Percentiles rank a stretch among this genome's conserved stretches.
Conservation (phyloP, 192 early-diverging fungal genomes). For the Haplosporangium gracile region DNA sequence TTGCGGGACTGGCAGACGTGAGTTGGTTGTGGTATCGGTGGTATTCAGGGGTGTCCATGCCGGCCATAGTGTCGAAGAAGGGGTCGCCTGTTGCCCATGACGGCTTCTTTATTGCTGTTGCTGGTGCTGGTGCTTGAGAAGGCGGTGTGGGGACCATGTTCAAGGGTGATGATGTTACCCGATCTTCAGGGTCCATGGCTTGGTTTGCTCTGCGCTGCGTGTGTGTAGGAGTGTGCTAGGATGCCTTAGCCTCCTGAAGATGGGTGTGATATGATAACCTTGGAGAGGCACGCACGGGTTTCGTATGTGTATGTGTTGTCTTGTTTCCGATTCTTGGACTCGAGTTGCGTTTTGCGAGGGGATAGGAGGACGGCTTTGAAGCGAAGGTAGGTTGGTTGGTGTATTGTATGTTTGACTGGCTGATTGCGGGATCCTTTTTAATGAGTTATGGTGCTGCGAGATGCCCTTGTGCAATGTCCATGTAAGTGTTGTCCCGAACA, state of each 20-base stretch:
- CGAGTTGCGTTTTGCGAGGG: too few relatives aligned
- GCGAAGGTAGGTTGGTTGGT: too few relatives aligned
- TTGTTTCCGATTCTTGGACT: too few relatives aligned
- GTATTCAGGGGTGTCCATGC: slow-evolving; percentile 45
- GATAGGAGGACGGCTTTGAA: too few relatives aligned
- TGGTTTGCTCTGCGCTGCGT: background rate
- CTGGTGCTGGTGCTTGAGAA: too few relatives aligned
- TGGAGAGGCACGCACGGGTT: too few relatives aligned
- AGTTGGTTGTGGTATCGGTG: slow-evolving; percentile 11
- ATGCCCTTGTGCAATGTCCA: background rate
- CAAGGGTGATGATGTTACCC: background rate
- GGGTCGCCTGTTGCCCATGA: slow-evolving; percentile 52
- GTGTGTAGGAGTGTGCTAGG: background rate
- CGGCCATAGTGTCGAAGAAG: slow-evolving; percentile 55
- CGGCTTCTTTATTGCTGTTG: slow-evolving; percentile 14
- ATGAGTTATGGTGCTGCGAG: background rate
- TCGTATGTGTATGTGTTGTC: too few relatives aligned
- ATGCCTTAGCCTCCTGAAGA: background rate
- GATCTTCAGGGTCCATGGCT: background rate
- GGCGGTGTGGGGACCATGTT: background rate
- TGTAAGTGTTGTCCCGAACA: background rate
- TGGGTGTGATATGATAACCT: background rate
- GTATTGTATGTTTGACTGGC: background rate
- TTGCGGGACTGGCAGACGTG: background rate
- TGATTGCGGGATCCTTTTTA: background rate